Percentiles rank a stretch among this genome's conserved stretches.
Conservation (phyloP, 495 filamentous ascomycete species). For the Lineolata rhizophorae region DNA sequence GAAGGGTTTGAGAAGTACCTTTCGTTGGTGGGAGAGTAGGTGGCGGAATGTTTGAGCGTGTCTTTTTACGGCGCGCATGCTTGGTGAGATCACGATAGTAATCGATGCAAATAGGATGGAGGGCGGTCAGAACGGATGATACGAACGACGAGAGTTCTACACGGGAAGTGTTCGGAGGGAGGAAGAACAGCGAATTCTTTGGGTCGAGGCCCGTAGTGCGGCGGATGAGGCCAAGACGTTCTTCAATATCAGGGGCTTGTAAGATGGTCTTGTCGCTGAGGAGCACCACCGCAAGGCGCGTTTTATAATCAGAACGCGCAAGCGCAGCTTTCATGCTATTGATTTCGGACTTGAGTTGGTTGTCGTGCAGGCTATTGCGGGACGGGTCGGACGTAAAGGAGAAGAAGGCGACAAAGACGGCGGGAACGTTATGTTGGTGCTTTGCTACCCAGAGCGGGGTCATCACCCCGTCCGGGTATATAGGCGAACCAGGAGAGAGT, state of each 20-base stretch:
- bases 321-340: conserved; percentile 47
- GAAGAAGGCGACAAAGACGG: conserved; percentile 56
- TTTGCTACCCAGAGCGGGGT: conserved; percentile 63
- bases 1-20: conserved; percentile 61
- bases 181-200: conserved; percentile 53
- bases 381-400: conserved; percentile 45
- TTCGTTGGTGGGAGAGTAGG: conserved; percentile 67
- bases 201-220: conserved; percentile 57
- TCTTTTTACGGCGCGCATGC: conserved; percentile 65
- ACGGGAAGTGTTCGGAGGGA: conserved; percentile 40
- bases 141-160: conserved; percentile 42
- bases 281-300: conserved; percentile 52
- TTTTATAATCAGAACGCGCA: conserved; percentile 45
- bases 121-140: conserved; percentile 31
- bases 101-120: conserved; percentile 44
- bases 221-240: conserved; percentile 53
- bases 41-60: conserved; percentile 47
- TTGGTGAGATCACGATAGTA: conserved; percentile 85
- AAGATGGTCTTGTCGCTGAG: conserved; percentile 43
- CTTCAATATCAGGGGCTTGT: conserved; percentile 40
- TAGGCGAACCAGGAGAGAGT: conserved; percentile 50
- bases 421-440: conserved; percentile 61
- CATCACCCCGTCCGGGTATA: conserved; percentile 76
- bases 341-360: conserved; percentile 73
- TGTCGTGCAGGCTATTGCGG: conserved; percentile 52